Base-by-base conservation (phyloP, 805 yeast genomes). In the Candida sonorensis region DNA sequence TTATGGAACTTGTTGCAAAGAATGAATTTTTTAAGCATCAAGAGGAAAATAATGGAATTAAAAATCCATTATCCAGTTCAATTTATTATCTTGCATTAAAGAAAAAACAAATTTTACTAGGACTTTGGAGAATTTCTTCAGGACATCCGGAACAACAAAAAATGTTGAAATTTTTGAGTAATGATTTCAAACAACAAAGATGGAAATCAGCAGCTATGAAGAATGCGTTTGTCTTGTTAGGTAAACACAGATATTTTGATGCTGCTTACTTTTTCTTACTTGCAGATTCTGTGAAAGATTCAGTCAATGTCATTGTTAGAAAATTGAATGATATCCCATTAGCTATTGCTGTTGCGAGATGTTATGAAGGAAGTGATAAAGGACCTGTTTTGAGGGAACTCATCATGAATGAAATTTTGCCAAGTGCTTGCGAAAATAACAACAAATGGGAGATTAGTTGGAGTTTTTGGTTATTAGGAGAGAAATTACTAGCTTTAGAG, bases 161-260 rank as follows among this genome's bases (percentile, higher is more conserved):
- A 51, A 83, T 90, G 77, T 43, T 85, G 31, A 80, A 69, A 47
- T 83, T 90, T 46, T 62, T 90, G 45, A 63, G 66, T 14, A 81
- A 88, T 51, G 92, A 92, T 50, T 90, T 88, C 53, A 58, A 62
- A 4, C 74, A 77, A 33, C 67, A 69, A 11, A 64, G 96, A 31
- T 88, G 97, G 96, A 73, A 66, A 44, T 67, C 83, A 0, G 96
- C 97, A 1, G 97, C 97, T 0, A 57, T 77, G 46, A 92, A 92
- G 49, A 90, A 90, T 59, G 97, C 97, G 0, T 90, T 75, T 64
- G 97, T 85, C 0, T 61, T 90, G 26, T 55, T 92, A 42, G 84
- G 97, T 40, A 86, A 86, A 48, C 98, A 88, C 55, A 63, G 97
- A 26, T 83, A 70, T 48, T 61, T 71, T 52, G 94, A 87, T 55